phyloP scores from a whole-genome alignment of 176 grass and related monocot species.

The Themeda triandra region DNA sequence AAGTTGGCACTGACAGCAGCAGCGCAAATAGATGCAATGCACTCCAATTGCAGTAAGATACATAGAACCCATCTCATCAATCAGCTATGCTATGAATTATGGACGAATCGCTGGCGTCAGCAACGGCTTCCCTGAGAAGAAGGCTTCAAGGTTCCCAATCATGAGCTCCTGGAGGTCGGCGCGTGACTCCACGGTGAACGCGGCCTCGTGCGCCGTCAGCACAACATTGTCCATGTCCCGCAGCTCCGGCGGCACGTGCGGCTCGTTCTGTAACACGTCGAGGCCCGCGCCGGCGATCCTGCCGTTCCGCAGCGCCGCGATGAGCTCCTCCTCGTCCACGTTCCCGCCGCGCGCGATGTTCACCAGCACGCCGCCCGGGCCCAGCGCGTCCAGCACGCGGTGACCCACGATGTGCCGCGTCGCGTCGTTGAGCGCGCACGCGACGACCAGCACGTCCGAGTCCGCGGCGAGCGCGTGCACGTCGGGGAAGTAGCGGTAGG shows the following conservation, averaged over 20 bases:
- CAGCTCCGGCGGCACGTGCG: conserved; percentile 28
- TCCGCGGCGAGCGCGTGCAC: conserved; percentile 21
- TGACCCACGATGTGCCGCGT: conserved; percentile 25
- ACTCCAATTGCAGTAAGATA: no score
- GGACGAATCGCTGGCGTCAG: conserved; percentile 19
- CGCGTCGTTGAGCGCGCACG: conserved; percentile 38
- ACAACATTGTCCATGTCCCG: conserved; percentile 48
- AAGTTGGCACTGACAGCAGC: no score
- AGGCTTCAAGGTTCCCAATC: conserved; percentile 31
- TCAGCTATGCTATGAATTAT: not conserved
- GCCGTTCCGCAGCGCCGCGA: conserved; percentile 26
- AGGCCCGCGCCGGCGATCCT: conserved; percentile 42
- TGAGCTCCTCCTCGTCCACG: conserved; percentile 33
- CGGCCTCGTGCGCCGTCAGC: conserved; percentile 21
- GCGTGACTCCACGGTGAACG: conserved; percentile 11
- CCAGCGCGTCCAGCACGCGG: conserved; percentile 37
- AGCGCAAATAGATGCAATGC: no score
- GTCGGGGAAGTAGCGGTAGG: conserved; percentile 30
- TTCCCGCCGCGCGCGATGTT: conserved; percentile 43
- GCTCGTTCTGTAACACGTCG: conserved; percentile 52
- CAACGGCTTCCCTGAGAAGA: conserved; percentile 25
- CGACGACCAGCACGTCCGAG: conserved; percentile 38
- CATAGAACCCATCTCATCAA: no score
- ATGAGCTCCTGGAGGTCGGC: not conserved
- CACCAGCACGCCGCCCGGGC: conserved; percentile 26